Evolutionary conservation across 345 rosid genomes (phyloP).

Genomic region (Eucalyptus marginata): DNA sequence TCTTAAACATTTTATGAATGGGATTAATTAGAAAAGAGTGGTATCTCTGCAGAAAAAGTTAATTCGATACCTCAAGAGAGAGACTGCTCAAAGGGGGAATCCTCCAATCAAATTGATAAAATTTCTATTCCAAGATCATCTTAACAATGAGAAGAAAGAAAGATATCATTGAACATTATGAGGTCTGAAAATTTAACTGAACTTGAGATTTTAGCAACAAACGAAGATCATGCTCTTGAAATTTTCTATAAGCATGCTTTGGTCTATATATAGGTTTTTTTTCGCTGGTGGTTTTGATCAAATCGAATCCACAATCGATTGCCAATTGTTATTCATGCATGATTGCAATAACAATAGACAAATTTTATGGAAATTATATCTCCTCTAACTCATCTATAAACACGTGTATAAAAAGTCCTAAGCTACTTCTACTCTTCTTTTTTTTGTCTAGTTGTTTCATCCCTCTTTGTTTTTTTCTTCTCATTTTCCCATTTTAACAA

Average conservation of each 20-base stretch:
- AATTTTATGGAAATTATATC: too few species aligned
- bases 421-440: too few species aligned
- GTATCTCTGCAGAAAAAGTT: not conserved
- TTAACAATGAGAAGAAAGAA: not conserved
- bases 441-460: not conserved
- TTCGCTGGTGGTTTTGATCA: not conserved
- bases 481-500: too few species aligned
- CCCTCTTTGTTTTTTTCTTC: not conserved
- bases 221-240: not conserved
- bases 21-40: not conserved
- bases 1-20: not conserved
- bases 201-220: not conserved
- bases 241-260: not conserved
- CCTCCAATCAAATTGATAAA: not conserved
- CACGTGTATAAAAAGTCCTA: too few species aligned
- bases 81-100: not conserved
- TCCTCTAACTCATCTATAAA: too few species aligned
- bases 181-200: not conserved
- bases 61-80: not conserved
- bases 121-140: not conserved
- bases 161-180: too few species aligned
- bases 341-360: fast-evolving
- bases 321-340: too few species aligned
- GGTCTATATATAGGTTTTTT: not conserved
- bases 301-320: fast-evolving